Evolutionary conservation across 2,329 filamentous ascomycete species (phyloP), one percentile per base, ranked within the genome.

Genomic region (Ambrosiella xylebori): DNA sequence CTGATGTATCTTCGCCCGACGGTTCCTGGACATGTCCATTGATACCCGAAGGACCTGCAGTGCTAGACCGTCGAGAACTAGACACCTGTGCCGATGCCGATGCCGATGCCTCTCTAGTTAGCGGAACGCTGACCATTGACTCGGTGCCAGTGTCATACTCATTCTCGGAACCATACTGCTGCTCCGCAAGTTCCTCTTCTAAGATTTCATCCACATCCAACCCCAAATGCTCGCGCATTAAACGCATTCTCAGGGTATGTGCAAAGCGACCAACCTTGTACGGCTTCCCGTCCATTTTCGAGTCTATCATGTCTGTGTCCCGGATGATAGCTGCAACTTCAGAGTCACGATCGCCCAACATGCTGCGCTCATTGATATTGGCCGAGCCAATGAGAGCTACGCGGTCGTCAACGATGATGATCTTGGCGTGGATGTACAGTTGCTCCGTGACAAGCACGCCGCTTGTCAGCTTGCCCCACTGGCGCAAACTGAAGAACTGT

Each of bases 141-240:
- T 67, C 67, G 0, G 69, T 66, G 1, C 75, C 74, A 27, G 79
- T 77, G 13, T 69, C 69, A 62, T 86, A 84, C 52, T 85, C 80
- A 9, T 54, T 38, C 4, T 76, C 74, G 38, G 58, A 55, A n/a
- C 39, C 57, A 55, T 76, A 75, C 12, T 76, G 73, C 63, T 85
- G 82, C 36, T 80, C 79, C 63, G 80, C 77, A 55, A 84, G 77
- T 63, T 89, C 84, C 61, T 91, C 81, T 66, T 93, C 88, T 66
- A 87, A 81, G 61, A 96, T 84, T 65, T 88, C 86, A 68, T 98
- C 93, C 3, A 95, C 88, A 66, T 97, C 90, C 44, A 97, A 74
- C n/a, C 93, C 93, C 37, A 98, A 75, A 72, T 98, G 93, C 70
- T 98, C 93, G 62, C 91, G 81, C 93, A 97, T 97, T 54, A 97